A percentile compares a stretch with the other conserved stretches of the same genome.
phyloP scores from a whole-genome alignment of 352 stramenopile species.

The Blastocystis sp. region DNA sequence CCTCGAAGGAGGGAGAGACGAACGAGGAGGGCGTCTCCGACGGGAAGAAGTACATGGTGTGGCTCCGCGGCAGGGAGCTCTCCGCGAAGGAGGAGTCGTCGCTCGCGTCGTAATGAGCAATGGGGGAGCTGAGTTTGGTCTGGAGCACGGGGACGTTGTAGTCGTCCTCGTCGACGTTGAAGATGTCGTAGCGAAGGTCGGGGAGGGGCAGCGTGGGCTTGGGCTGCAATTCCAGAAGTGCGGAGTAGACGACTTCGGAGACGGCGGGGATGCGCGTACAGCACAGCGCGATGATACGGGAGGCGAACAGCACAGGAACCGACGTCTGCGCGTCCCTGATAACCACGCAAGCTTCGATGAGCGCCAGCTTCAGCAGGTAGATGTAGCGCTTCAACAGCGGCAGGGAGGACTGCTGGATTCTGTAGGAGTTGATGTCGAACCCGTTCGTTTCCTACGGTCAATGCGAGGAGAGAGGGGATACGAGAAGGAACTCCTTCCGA shows the following conservation, averaged over 20 bases:
- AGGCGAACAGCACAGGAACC: conserved; percentile 21
- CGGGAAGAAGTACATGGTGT: conserved; percentile 7
- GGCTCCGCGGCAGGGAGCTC: neutral
- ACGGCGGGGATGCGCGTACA: conserved; percentile 36
- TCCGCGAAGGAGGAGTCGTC: neutral
- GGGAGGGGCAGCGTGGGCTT: neutral
- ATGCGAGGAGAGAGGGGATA: neutral
- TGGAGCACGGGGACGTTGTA: neutral
- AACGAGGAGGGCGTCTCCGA: neutral
- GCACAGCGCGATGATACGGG: conserved; percentile 13
- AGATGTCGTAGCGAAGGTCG: conserved; percentile 53
- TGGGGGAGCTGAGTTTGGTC: neutral
- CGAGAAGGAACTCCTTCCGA: conserved; percentile 55
- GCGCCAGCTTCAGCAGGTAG: conserved; percentile 53
- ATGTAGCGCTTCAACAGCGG: conserved; percentile 49
- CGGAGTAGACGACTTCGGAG: conserved; percentile 13
- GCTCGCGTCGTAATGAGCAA: neutral
- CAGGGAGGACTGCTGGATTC: neutral
- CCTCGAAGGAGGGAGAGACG: neutral
- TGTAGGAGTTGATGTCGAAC: conserved; percentile 16
- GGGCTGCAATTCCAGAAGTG: conserved; percentile 30
- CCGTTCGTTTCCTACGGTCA: conserved; percentile 38
- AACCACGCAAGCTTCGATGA: conserved; percentile 47
- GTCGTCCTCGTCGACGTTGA: conserved; percentile 31
- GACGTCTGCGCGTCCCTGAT: conserved; percentile 12